These are phyloP conservation scores for Datisca glomerata DNA, from an alignment of 306 rosid species.

Conservation along the genomic window DNA sequence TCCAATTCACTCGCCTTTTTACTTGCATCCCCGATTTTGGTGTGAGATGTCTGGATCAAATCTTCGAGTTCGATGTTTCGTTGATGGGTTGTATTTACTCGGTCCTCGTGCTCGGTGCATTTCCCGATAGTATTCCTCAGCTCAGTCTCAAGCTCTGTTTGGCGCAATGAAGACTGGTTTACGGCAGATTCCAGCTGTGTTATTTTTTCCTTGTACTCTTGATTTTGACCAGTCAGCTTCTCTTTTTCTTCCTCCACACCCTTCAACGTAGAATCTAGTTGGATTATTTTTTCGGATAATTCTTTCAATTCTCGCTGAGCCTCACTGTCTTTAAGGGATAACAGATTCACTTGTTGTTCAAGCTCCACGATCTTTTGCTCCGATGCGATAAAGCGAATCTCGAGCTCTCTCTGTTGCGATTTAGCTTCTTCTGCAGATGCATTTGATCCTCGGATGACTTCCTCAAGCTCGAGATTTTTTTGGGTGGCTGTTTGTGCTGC, in stretches of 20 bases:
- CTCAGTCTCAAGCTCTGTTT: slow-evolving; percentile 59
- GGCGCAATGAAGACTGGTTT: slow-evolving; percentile 29
- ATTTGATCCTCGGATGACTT: slow-evolving; percentile 34
- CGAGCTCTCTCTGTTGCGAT: slow-evolving; percentile 54
- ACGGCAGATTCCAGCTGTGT: slow-evolving; percentile 56
- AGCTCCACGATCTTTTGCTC: slow-evolving; percentile 72
- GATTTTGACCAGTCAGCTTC: slow-evolving; percentile 30
- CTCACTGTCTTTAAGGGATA: slow-evolving; percentile 41
- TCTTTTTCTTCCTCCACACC: slow-evolving; percentile 51
- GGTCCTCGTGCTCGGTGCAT: slow-evolving; percentile 71
- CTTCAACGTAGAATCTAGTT: slow-evolving; percentile 39
- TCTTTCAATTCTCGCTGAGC: slow-evolving; percentile 57
- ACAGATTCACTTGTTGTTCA: slow-evolving; percentile 53
- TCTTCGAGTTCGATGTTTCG: slow-evolving; percentile 87
- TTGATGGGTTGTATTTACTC: slow-evolving; percentile 48
- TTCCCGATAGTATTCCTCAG: slow-evolving; percentile 40
- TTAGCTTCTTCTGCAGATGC: slow-evolving; percentile 62
- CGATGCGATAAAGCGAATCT: slow-evolving; percentile 38
- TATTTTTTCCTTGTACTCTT: slow-evolving; percentile 46
- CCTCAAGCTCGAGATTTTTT: slow-evolving; percentile 71
- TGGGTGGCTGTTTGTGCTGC: slow-evolving; percentile 47
- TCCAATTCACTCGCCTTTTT: slow-evolving; percentile 73
- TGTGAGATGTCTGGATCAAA: slow-evolving; percentile 59
- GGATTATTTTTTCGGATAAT: slow-evolving; percentile 39
- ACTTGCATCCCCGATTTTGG: slow-evolving; percentile 48